Conservation (phyloP, 805 yeast genomes). For the Saccharomycopsis oosterbeekiorum region DNA sequence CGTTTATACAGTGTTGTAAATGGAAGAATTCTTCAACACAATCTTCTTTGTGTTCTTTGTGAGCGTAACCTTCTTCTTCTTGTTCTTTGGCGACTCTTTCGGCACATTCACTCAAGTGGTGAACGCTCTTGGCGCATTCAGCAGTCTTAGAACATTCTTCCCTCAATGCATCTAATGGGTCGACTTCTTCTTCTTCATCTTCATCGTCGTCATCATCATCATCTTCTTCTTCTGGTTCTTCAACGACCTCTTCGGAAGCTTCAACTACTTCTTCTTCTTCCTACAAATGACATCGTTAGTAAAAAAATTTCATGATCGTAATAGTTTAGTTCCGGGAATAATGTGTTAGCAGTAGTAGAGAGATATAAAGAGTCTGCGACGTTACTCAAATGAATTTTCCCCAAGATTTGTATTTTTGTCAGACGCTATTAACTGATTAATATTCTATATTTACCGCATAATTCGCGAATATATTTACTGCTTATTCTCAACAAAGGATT, state of each 20-base stretch:
- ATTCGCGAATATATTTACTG: too few relatives aligned
- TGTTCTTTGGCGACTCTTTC: slow-evolving; percentile 86
- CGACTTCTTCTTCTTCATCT: slow-evolving; percentile 57
- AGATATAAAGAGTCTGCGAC: background rate
- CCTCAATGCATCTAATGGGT: slow-evolving; percentile 53
- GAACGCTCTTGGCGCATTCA: slow-evolving; percentile 63
- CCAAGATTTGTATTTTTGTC: too few relatives aligned
- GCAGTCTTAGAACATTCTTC: slow-evolving; percentile 61
- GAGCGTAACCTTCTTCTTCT: slow-evolving; percentile 78
- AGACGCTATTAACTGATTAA: too few relatives aligned
- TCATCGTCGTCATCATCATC: slow-evolving; percentile 59
- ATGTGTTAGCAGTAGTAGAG: background rate
- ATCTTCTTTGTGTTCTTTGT: slow-evolving; percentile 81
- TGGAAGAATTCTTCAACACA: slow-evolving; percentile 98
- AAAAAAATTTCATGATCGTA: background rate
- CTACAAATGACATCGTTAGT: slow-evolving; percentile 9
- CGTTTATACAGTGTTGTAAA: slow-evolving; percentile 85
- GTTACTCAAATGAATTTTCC: too few relatives aligned
- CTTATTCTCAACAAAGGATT: too few relatives aligned
- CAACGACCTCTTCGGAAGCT: slow-evolving; percentile 26
- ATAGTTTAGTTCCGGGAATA: background rate
- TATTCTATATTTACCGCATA: too few relatives aligned
- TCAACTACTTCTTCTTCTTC: slow-evolving; percentile 26
- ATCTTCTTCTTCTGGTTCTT: slow-evolving; percentile 27
- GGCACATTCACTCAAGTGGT: slow-evolving; percentile 89